Evolutionary conservation across 2,329 filamentous ascomycete genomes (phyloP), one percentile per base, ranked within the genome.

Genomic region (Colletotrichum cordylinicola): DNA sequence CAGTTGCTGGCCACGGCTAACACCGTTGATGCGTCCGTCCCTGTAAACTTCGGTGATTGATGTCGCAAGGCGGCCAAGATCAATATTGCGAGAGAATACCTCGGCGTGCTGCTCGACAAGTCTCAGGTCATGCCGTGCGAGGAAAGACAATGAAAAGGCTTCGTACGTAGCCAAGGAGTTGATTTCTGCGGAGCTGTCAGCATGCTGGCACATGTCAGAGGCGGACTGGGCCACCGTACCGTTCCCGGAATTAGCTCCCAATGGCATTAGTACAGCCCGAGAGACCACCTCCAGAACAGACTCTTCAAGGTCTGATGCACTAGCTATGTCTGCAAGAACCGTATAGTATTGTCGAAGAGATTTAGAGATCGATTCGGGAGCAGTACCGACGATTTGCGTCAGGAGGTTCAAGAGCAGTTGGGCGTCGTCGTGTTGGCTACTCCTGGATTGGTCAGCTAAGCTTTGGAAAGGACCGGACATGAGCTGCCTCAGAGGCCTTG

Each of bases 1-100:
- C 52, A 95, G 83, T 48, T 91, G 88, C 12, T 85, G 83, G 55
- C 88, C 84, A 48, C 84, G 84, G 1, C 84, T 81, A 15, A 80
- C 78, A 3, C 79, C 75, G 1, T 74, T 64, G 13, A 80, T 74
- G 8, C 81, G 74, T 3, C 80, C 75, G 3, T 80, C 79, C 2
- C 81, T 78, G 62, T 87, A 85, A 3, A 81, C 80, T 15, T 82
- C 78, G 18, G 85, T 79, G 12, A 91, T 86, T 27, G 85, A 84
- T 15, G 81, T 79, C 1, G 87, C 87, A 2, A 92, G 82, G 3
- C 79, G 78, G 33, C 84, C 80, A 6, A 86, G 78, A 35, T 88
- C 80, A 35, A 91, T 79, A 24, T 78, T 73, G 4, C 80, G 76
- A 9, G 85, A 83, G 18, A 90, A 83, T 0, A 56, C 65, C 18